Evolutionary conservation across 345 rosid genomes (phyloP).

Genomic region (Pistacia integerrima): DNA sequence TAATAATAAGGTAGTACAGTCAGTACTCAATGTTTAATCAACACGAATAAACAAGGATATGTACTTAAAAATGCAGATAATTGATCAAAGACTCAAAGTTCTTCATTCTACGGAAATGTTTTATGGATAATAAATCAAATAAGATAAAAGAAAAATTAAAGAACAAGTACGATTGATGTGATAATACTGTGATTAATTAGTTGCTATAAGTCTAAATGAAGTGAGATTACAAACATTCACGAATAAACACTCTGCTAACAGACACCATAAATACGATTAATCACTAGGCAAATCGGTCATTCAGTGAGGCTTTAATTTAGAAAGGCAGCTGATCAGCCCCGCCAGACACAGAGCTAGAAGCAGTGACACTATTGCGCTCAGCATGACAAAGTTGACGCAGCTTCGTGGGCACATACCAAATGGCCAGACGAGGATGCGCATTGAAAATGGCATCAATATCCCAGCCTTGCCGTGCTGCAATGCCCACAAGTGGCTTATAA

Average conservation of each 20-base stretch:
- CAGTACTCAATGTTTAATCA: no score
- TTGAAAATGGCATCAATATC: constrained; percentile 90
- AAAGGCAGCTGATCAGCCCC: constrained; percentile 34
- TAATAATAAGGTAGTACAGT: no score
- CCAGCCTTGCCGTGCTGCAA: constrained; percentile 89
- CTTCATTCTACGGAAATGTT: no score
- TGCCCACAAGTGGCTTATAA: constrained; percentile 84
- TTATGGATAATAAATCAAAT: neutral
- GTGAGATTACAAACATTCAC: neutral
- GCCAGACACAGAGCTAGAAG: constrained; percentile 50
- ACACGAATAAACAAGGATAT: no score
- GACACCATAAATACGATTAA: constrained; percentile 1
- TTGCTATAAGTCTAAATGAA: neutral
- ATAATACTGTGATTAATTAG: neutral
- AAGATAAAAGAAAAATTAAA: neutral
- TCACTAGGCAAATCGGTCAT: neutral
- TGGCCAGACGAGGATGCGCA: constrained; percentile 86
- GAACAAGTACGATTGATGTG: neutral
- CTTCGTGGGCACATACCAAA: constrained; percentile 96
- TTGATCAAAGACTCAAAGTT: no score
- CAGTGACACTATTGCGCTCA: constrained; percentile 55
- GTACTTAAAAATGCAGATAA: no score
- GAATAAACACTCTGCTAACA: neutral
- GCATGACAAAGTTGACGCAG: constrained; percentile 95
- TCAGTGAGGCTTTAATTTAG: constrained; percentile 3